Evolutionary conservation across 192 early-diverging fungal genomes (phyloP).

Genomic region (Rhizoclosmatium globosum): DNA sequence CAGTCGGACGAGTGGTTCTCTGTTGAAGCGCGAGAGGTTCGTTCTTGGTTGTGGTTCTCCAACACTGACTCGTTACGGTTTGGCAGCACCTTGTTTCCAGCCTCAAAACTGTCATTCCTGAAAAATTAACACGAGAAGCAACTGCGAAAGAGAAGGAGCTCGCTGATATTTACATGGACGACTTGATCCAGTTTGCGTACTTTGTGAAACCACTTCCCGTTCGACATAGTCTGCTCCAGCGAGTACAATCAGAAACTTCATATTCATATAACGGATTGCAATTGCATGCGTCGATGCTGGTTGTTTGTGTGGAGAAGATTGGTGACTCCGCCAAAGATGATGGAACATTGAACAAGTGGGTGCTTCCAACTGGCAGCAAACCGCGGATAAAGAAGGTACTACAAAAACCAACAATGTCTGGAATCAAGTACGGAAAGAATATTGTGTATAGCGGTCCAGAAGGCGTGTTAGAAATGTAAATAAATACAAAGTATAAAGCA

Average conservation of each 20-base stretch:
- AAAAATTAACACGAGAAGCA: background rate
- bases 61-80: too few species aligned
- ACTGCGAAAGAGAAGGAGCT: conserved; percentile 1
- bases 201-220: background rate
- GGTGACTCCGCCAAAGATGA: background rate
- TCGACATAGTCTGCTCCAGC: background rate
- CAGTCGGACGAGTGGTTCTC: background rate
- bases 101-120: background rate
- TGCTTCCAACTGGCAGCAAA: background rate
- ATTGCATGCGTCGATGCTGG: background rate
- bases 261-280: background rate
- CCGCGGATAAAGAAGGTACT: background rate
- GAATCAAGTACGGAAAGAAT: conserved; percentile 9
- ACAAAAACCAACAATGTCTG: background rate
- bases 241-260: background rate
- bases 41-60: too few species aligned
- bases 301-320: background rate
- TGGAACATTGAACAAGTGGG: background rate
- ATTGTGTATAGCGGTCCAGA: background rate
- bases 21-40: background rate
- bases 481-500: background rate
- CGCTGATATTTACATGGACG: background rate
- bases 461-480: background rate
- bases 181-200: conserved; percentile 8
- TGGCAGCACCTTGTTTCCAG: background rate